Conservation (phyloP, 2,329 filamentous ascomycete genomes). For the Phyllosticta citribraziliensis region DNA sequence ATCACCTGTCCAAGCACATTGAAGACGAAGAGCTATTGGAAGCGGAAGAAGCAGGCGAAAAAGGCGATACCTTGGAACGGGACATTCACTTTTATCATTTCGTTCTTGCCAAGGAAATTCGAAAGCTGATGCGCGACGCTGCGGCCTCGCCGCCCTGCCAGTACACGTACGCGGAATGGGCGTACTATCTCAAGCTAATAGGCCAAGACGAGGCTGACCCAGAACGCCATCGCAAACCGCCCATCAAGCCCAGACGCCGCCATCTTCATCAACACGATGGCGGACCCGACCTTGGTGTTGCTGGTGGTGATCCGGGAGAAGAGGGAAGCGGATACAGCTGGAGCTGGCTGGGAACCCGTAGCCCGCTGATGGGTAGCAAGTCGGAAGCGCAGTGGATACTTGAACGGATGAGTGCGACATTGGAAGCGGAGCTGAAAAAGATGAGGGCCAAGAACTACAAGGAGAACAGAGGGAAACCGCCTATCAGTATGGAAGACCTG, state of each 20-base stretch:
- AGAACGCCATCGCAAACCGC: constrained; percentile 25
- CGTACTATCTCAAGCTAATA: constrained; percentile 27
- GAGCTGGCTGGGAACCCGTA: constrained; percentile 64
- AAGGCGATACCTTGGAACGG: constrained; percentile 34
- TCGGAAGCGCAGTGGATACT: constrained; percentile 66
- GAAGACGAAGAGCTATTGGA: constrained; percentile 28
- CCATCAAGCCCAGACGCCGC: constrained; percentile 13
- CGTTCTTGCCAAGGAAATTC: constrained; percentile 35
- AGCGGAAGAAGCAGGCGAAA: constrained; percentile 31
- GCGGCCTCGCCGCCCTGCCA: constrained; percentile 28
- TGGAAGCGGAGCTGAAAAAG: constrained; percentile 35
- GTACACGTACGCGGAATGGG: constrained; percentile 31
- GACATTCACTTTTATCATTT: constrained; percentile 45
- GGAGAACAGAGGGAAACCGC: constrained; percentile 18
- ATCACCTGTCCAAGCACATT: background rate
- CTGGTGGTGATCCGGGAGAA: constrained; percentile 23
- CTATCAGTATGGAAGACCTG: constrained; percentile 24
- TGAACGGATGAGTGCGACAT: constrained; percentile 48
- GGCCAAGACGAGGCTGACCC: constrained; percentile 32
- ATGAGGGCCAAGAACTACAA: constrained; percentile 17
- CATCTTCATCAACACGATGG: background rate
- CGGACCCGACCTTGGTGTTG: constrained; percentile 10
- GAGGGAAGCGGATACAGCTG: constrained; percentile 46
- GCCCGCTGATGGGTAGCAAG: constrained; percentile 58
- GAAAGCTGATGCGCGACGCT: constrained; percentile 34